Evolutionary conservation across 169 alveolate genomes (phyloP).

Genomic region (Plasmodium cynomolgi): DNA sequence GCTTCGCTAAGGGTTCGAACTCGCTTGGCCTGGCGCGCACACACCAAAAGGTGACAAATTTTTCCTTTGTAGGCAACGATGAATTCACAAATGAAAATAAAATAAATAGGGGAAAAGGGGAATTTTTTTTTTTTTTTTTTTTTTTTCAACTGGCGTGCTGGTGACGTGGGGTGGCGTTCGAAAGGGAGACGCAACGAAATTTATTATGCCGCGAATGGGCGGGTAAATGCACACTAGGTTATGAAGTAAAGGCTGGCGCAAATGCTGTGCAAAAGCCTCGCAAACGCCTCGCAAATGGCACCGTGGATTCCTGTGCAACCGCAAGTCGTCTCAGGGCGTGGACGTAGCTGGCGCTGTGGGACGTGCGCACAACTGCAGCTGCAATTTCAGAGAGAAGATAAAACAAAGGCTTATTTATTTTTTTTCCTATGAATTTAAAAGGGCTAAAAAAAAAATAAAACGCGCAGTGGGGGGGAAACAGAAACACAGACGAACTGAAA

Average conservation of each 20-base stretch:
- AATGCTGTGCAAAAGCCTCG: neutral
- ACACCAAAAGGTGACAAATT: neutral
- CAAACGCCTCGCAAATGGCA: no score
- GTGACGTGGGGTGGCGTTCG: neutral
- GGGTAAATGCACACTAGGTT: neutral
- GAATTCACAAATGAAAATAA: neutral
- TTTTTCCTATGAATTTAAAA: neutral
- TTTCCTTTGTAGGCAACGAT: neutral
- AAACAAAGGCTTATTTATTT: neutral
- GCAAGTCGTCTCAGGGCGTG: no score
- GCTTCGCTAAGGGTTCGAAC: neutral
- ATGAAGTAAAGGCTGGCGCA: neutral
- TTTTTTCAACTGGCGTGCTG: neutral
- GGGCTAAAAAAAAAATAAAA: neutral
- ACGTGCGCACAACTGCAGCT: neutral
- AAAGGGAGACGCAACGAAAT: neutral
- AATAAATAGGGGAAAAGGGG: neutral
- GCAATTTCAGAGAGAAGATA: neutral
- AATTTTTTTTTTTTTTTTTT: neutral
- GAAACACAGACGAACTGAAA: neutral
- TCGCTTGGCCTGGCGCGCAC: neutral
- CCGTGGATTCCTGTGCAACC: neutral
- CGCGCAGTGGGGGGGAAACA: neutral
- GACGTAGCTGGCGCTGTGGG: neutral
- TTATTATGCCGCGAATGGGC: neutral